Evolutionary conservation across 257 asterid species (phyloP), one percentile per base, ranked within the genome.

Genomic region (Datura wrightii): DNA sequence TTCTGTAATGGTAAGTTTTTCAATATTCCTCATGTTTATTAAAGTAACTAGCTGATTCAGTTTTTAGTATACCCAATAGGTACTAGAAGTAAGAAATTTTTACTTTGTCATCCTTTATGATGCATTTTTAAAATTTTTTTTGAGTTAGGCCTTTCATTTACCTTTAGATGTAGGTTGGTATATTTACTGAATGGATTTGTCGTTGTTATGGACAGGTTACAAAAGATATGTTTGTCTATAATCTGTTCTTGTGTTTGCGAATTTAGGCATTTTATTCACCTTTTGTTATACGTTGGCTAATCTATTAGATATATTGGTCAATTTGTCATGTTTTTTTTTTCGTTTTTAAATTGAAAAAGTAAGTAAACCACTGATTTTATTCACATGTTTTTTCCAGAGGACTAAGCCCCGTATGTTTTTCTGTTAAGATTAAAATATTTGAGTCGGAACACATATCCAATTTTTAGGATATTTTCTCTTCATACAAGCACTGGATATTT

Each of bases 1-100:
- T 5, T 91, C 98, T 0, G 80, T 92, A 72, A 92, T 94, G 93
- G 98, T 95, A 89, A 84, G 93, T 65, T 67, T 42, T 6, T 48
- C 10, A 70, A 19, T 42, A 13, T 59, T 59, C 56, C 59, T 19
- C 59, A 1, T 67, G 11, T 67, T 67, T 67, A 8, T 6, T 18
- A 37, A 67, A 37, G 50, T 37, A 18, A 67, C 76, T 37, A 67
- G 76, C 76, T 67, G 76, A 67, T 7, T 37, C 76, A 67, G 3
- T 67, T 67, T 66, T 67, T 67, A 37, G 76, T 39, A 67, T 37
- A 39, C 50, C 24, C 62, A 13, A 46, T 52, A 31, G 76, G 76
- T 37, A 39, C 79, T 44, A 71, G n/a, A 44, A 72, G 41, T 19
- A 19, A 19, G 80, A 46, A 44, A 10, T n/a, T 34, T 65, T 65